Evolutionary conservation across 1,139 yeast species (phyloP).

Genomic region (Yamadazyma blattariae): DNA sequence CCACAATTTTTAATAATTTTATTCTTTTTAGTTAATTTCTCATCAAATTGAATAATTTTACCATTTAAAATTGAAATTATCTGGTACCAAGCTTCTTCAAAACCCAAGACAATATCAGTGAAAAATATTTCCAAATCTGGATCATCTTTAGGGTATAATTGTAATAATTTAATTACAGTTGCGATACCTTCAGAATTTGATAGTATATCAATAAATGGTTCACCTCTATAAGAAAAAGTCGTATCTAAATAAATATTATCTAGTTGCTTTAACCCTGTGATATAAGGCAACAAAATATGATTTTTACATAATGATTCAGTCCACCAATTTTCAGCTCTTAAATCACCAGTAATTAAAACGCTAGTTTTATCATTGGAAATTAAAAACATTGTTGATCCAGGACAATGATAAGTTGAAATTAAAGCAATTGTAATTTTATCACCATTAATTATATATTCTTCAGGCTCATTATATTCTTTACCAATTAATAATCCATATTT

Average conservation of each 20-base stretch:
- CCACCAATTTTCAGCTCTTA: constrained; percentile 60
- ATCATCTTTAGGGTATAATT: constrained; percentile 41
- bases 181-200: constrained; percentile 43
- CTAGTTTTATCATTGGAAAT: constrained; percentile 33
- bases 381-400: constrained; percentile 59
- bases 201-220: constrained; percentile 45
- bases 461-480: constrained; percentile 25
- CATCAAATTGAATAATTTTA: constrained; percentile 18
- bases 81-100: constrained; percentile 54
- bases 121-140: constrained; percentile 40
- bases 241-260: constrained; percentile 57
- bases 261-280: constrained; percentile 29
- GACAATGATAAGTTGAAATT: constrained; percentile 55
- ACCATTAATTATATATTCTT: constrained; percentile 14
- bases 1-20: background rate
- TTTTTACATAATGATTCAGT: constrained; percentile 33
- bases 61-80: constrained; percentile 31
- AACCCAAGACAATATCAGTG: constrained; percentile 46
- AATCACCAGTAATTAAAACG: constrained; percentile 57
- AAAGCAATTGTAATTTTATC: constrained; percentile 20
- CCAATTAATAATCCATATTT: constrained; percentile 21
- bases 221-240: constrained; percentile 50
- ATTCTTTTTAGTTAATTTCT: background rate
- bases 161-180: constrained; percentile 29
- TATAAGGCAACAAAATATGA: constrained; percentile 43